Evolutionary conservation across 2,329 filamentous ascomycete species (phyloP).

Genomic region (Neonectria hederae): DNA sequence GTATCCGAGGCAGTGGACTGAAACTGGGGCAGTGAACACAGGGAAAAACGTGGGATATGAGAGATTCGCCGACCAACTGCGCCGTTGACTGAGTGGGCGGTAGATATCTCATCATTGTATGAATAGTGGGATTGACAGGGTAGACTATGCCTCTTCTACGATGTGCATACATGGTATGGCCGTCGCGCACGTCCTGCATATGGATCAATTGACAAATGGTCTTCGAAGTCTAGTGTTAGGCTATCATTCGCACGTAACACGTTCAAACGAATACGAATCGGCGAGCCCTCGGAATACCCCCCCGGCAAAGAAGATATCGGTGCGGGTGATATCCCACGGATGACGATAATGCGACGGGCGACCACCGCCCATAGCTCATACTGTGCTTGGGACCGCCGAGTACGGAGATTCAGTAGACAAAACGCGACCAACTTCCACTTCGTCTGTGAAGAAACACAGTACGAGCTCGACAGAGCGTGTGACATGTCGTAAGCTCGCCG

Average conservation of each 20-base stretch:
- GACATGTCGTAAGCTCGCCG: neutral
- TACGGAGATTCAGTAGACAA: neutral
- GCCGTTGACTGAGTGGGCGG: neutral
- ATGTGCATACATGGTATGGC: too few species aligned
- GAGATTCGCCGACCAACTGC: slow-evolving; percentile 14
- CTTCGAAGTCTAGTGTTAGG: neutral
- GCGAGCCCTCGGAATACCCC: neutral
- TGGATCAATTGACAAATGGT: neutral
- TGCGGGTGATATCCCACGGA: slow-evolving; percentile 7
- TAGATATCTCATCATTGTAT: neutral
- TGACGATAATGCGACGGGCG: slow-evolving; percentile 12
- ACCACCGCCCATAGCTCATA: too few species aligned
- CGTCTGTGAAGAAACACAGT: neutral
- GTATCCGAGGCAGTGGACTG: slow-evolving; percentile 6
- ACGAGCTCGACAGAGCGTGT: neutral
- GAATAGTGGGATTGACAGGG: neutral
- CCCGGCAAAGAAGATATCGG: slow-evolving; percentile 15
- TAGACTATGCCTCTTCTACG: neutral
- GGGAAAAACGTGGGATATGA: slow-evolving; percentile 4
- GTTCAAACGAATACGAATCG: neutral
- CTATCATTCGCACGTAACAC: neutral
- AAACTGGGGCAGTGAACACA: slow-evolving; percentile 13
- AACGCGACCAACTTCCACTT: neutral
- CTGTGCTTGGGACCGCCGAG: neutral
- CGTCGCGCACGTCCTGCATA: neutral